A percentile compares a stretch with the other conserved stretches of the same genome.
Evolutionary conservation across 78 protist species (phyloP).

Genomic region (Chrysochromulina parva): DNA sequence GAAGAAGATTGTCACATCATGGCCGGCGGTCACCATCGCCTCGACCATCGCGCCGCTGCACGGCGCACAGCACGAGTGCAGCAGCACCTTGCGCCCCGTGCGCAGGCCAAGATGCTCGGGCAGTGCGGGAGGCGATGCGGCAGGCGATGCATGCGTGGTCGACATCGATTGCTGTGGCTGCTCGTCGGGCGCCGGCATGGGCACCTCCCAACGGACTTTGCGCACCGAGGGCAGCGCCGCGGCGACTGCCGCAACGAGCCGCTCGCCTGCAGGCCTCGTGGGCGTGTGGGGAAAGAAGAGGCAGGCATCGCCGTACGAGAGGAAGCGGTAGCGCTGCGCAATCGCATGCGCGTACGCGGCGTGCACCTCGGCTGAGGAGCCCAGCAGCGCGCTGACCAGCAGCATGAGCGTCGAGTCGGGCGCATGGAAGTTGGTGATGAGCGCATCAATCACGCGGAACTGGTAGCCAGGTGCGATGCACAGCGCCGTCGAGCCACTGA

Average conservation of each 20-base stretch:
- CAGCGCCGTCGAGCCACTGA: not conserved
- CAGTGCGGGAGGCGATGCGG: no score
- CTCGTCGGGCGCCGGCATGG: no score
- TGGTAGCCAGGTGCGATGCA: constrained; percentile 34
- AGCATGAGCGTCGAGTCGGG: constrained; percentile 44
- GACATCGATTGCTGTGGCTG: no score
- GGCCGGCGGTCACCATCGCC: not conserved
- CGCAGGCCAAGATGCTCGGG: no score
- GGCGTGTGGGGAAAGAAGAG: not conserved
- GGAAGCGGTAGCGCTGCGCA: constrained; percentile 15
- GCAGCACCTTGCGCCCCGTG: not conserved
- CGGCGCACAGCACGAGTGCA: constrained; percentile 47
- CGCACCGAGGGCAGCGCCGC: no score
- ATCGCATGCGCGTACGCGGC: constrained; percentile 22
- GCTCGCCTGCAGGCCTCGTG: no score
- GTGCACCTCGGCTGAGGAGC: not conserved
- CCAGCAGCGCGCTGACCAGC: not conserved
- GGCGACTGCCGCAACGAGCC: no score
- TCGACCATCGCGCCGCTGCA: constrained; percentile 36
- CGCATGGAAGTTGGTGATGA: constrained; percentile 53
- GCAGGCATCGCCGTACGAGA: constrained; percentile 25
- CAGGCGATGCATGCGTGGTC: no score
- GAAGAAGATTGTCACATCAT: constrained; percentile 35
- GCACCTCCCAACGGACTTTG: no score
- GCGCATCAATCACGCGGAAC: constrained; percentile 29